Conservation (phyloP, 768 basidiomycete genomes). For the Boletus bicolor region DNA sequence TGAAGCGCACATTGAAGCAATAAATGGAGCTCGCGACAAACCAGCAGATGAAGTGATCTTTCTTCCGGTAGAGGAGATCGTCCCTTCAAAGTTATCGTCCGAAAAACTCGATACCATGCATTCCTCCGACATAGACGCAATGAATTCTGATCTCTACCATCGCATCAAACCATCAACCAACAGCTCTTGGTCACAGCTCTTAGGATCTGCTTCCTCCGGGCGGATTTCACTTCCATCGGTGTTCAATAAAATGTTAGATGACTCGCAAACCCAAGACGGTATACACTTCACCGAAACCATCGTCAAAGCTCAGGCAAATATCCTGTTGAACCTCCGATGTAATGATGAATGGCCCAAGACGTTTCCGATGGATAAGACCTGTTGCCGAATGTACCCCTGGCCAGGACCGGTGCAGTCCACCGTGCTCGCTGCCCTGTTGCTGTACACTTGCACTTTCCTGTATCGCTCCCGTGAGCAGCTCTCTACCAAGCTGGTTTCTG, state of each 20-base stretch:
- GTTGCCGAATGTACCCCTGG: slow-evolving; percentile 74
- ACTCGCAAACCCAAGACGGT: slow-evolving; percentile 77
- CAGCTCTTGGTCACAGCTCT: slow-evolving; percentile 30
- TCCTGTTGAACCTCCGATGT: slow-evolving; percentile 78
- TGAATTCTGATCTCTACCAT: slow-evolving; percentile 84
- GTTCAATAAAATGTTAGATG: slow-evolving; percentile 77
- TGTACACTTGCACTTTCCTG: slow-evolving; percentile 50
- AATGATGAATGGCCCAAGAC: slow-evolving; percentile 64
- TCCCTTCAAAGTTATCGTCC: slow-evolving; percentile 60
- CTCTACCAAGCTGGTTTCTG: slow-evolving; percentile 2
- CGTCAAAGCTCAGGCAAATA: slow-evolving; percentile 65
- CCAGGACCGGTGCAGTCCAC: slow-evolving; percentile 56
- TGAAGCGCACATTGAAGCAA: slow-evolving; percentile 55
- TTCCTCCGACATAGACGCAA: slow-evolving; percentile 78
- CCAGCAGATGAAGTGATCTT: slow-evolving; percentile 74
- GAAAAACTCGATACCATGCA: slow-evolving; percentile 69
- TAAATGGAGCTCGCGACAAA: slow-evolving; percentile 35
- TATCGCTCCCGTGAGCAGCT: slow-evolving; percentile 34
- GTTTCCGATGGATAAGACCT: slow-evolving; percentile 72
- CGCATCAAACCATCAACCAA: slow-evolving; percentile 46
- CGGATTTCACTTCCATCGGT: slow-evolving; percentile 66
- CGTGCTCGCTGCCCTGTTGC: slow-evolving; percentile 44
- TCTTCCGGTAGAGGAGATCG: slow-evolving; percentile 72
- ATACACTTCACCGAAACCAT: slow-evolving; percentile 71
- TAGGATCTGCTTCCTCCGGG: slow-evolving; percentile 17